These are phyloP conservation scores for Millerozyma acaciae DNA, from an alignment of 805 yeast genomes.

Conservation along the genomic window DNA sequence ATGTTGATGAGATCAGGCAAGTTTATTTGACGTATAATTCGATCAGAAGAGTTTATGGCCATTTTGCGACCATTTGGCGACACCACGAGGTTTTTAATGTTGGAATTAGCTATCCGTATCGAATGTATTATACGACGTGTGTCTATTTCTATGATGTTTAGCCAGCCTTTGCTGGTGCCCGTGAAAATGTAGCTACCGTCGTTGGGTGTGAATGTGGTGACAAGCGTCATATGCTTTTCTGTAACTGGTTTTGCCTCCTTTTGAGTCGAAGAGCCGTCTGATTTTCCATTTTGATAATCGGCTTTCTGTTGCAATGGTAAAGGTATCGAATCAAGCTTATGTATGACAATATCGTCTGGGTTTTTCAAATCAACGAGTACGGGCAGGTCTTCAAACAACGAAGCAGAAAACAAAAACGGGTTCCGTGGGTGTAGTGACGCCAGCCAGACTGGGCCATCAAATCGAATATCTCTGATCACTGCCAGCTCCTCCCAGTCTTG, in stretches of 20 bases:
- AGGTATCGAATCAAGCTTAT: constrained; percentile 16
- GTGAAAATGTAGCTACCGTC: constrained; percentile 55
- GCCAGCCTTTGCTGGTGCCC: constrained; percentile 80
- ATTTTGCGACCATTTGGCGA: constrained; percentile 58
- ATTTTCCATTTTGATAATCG: constrained; percentile 7
- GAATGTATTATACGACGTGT: constrained; percentile 39
- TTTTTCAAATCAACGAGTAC: constrained; percentile 43
- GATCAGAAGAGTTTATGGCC: constrained; percentile 73
- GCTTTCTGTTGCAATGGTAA: constrained; percentile 9
- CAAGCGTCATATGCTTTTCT: constrained; percentile 46
- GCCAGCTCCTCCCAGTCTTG: constrained; percentile 15
- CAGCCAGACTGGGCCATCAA: constrained; percentile 74
- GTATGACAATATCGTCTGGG: constrained; percentile 14
- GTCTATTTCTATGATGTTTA: constrained; percentile 45
- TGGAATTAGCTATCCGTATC: constrained; percentile 61
- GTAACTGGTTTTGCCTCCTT: constrained; percentile 11
- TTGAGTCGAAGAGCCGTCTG: constrained; percentile 13
- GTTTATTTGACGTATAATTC: constrained; percentile 62
- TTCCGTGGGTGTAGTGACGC: constrained; percentile 53
- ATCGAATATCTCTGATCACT: constrained; percentile 42
- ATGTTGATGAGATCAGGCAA: constrained; percentile 42
- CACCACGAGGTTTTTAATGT: constrained; percentile 63
- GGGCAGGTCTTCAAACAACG: constrained; percentile 62
- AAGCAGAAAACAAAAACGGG: constrained; percentile 50
- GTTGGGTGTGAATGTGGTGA: constrained; percentile 45